Evolutionary conservation across 2,329 filamentous ascomycete species (phyloP).

Genomic region (Clonostachys rosea): DNA sequence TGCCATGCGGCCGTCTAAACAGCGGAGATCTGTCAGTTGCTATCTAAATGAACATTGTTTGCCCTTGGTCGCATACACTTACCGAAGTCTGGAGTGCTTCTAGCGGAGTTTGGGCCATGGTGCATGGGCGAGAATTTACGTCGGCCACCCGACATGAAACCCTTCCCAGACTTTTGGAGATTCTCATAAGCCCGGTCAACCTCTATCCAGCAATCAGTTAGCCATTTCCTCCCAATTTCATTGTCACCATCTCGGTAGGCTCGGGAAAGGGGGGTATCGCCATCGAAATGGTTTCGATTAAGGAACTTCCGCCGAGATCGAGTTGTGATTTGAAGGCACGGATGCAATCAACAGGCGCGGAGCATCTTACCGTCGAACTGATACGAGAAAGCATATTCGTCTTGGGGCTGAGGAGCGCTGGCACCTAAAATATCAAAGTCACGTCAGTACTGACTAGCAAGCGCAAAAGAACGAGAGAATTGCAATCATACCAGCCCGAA

Average conservation of each 20-base stretch:
- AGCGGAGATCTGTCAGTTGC: conserved; percentile 6
- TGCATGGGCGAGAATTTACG: conserved; percentile 63
- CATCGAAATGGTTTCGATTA: too few species aligned
- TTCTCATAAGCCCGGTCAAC: conserved; percentile 95
- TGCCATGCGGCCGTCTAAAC: conserved; percentile 65
- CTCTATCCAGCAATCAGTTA: conserved; percentile 49
- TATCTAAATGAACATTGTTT: conserved; percentile 3
- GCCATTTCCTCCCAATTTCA: too few species aligned
- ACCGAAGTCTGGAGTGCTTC: conserved; percentile 13
- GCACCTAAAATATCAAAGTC: conserved; percentile 47
- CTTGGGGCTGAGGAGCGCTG: conserved; percentile 68
- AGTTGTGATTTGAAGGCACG: too few species aligned
- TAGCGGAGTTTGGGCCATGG: conserved; percentile 4
- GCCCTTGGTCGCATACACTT: conserved; percentile 13
- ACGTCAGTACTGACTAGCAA: conserved; percentile 1
- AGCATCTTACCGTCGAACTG: conserved; percentile 77
- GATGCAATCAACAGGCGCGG: background rate
- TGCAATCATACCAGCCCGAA: conserved; percentile 26
- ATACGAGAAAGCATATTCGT: conserved; percentile 78
- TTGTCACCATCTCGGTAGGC: too few species aligned
- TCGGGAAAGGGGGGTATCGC: too few species aligned
- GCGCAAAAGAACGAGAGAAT: background rate
- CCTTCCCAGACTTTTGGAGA: conserved; percentile 92
- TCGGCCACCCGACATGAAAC: conserved; percentile 69
- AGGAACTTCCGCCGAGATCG: too few species aligned